Evolutionary conservation across 78 protist genomes (phyloP).

Genomic region (Creolimax fragrantissima): DNA sequence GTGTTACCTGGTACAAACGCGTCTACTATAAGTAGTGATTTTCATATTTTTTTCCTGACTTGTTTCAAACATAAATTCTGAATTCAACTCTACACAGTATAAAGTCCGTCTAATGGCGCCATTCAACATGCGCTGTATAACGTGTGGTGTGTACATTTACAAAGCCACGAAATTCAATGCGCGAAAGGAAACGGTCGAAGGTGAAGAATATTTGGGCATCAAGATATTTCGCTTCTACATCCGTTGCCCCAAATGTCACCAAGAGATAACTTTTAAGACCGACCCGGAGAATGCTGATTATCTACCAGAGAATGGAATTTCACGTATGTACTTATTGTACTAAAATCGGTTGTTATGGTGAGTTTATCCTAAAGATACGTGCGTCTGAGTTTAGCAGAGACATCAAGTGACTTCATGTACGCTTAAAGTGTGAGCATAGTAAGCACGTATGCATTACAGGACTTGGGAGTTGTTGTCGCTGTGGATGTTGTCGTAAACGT

Average conservation of each 20-base stretch:
- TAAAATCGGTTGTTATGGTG: no score
- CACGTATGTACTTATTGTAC: no score
- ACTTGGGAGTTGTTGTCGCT: no score
- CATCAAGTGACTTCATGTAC: no score
- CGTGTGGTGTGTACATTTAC: constrained; percentile 85
- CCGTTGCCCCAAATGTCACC: constrained; percentile 71
- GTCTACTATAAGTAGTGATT: background rate
- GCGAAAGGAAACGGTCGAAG: constrained; percentile 75
- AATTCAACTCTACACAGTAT: background rate
- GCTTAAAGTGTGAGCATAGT: no score
- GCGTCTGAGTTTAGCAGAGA: no score
- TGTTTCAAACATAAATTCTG: background rate
- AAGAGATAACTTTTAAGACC: constrained; percentile 78
- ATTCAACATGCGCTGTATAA: constrained; percentile 75
- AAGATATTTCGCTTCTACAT: constrained; percentile 66
- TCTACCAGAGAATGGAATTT: constrained; percentile 61
- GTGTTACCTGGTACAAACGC: background rate
- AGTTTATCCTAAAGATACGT: no score
- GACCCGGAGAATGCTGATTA: constrained; percentile 87
- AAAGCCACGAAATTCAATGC: constrained; percentile 87
- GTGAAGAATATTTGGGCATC: constrained; percentile 82
- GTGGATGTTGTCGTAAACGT: no score
- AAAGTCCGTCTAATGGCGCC: constrained; percentile 93
- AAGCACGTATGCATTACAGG: no score
- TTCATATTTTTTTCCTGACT: background rate